phyloP scores from a whole-genome alignment of 2,329 filamentous ascomycete species.

The Chrysoporthe deuterocubensis region DNA sequence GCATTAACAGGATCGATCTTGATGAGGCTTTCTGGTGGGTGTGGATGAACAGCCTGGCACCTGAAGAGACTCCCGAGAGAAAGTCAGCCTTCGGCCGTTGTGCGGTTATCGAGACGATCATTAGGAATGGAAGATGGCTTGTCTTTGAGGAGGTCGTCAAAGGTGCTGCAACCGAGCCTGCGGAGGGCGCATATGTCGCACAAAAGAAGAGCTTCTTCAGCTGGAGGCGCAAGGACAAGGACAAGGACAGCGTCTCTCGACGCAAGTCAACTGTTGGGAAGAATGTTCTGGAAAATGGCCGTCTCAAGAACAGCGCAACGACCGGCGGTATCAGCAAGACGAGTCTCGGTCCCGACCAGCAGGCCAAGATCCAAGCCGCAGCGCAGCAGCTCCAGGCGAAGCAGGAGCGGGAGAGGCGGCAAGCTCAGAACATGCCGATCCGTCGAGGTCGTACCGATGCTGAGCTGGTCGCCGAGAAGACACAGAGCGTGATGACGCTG shows the following conservation, averaged over 20 bases:
- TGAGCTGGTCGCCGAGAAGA: constrained; percentile 69
- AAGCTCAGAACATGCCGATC: constrained; percentile 32
- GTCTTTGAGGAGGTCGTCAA: constrained; percentile 97
- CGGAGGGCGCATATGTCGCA: constrained; percentile 85
- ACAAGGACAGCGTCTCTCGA: constrained; percentile 52
- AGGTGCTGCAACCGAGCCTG: constrained; percentile 83
- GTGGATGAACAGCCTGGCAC: constrained; percentile 95
- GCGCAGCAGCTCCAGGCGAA: constrained; percentile 80
- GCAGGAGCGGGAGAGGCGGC: constrained; percentile 61
- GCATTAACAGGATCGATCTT: constrained; percentile 81
- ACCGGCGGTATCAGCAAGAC: constrained; percentile 68
- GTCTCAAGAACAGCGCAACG: constrained; percentile 45
- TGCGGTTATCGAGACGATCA: constrained; percentile 86
- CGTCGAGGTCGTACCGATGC: constrained; percentile 61
- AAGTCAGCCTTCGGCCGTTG: constrained; percentile 96
- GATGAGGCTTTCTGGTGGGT: constrained; percentile 99
- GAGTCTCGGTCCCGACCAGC: constrained; percentile 87
- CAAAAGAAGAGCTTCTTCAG: constrained; percentile 96
- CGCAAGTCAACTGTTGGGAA: constrained; percentile 70
- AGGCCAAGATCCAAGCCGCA: constrained; percentile 90
- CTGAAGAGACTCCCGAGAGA: constrained; percentile 79
- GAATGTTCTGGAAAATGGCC: constrained; percentile 53
- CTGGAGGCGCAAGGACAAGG: constrained; percentile 73
- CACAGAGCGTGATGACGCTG: constrained; percentile 85
- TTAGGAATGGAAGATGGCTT: constrained; percentile 83